Percentiles rank a stretch among this genome's conserved stretches.
phyloP scores from a whole-genome alignment of 1,284 basidiomycete species.

The Ustilago loliicola region DNA sequence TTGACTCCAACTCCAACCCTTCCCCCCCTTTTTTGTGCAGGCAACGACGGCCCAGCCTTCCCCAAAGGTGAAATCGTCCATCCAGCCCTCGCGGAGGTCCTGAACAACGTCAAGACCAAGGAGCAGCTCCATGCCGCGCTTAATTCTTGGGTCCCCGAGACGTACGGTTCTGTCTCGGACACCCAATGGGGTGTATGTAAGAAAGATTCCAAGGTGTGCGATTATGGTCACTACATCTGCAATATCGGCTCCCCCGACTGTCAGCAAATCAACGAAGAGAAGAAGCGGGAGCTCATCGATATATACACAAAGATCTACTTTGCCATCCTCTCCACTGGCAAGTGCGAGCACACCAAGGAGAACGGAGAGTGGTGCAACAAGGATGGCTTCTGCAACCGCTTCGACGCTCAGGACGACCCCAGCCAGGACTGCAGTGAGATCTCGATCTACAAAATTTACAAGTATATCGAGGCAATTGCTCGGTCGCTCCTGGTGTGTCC shows the following conservation, averaged over 20 bases:
- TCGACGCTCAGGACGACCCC: neutral
- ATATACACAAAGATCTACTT: neutral
- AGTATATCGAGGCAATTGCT: no score
- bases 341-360: neutral
- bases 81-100: neutral
- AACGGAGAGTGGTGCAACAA: neutral
- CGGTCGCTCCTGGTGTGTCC: no score
- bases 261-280: neutral
- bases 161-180: neutral
- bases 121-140: neutral
- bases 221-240: neutral
- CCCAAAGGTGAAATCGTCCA: neutral
- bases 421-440: neutral
- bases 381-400: neutral
- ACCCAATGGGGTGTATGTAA: neutral
- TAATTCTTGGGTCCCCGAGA: neutral
- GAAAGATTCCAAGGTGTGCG: neutral
- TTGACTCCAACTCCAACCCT: no score
- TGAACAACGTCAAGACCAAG: neutral
- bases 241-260: neutral
- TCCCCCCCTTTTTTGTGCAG: no score
- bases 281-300: neutral
- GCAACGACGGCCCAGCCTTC: neutral
- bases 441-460: no score
- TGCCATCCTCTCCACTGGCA: neutral